These are phyloP conservation scores for Kondoa subrosea DNA, from an alignment of 768 basidiomycete genomes.

Conservation along the genomic window DNA sequence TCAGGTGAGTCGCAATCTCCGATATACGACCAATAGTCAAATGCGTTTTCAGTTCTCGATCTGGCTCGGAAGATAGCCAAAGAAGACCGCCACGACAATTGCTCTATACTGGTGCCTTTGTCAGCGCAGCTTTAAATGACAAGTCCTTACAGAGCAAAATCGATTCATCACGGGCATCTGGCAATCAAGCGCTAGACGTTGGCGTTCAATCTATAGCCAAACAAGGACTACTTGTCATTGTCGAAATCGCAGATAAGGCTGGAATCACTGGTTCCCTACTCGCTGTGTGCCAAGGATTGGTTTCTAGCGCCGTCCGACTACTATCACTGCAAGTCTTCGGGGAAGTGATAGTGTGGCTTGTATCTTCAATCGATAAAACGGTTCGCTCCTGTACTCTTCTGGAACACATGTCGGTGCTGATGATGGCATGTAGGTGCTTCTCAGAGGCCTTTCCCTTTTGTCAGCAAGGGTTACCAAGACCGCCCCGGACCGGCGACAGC, in stretches of 20 bases:
- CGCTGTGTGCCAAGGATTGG: slow-evolving; percentile 33
- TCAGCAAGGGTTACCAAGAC: background rate
- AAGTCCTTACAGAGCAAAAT: slow-evolving; percentile 25
- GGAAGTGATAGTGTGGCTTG: slow-evolving; percentile 24
- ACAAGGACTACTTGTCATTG: slow-evolving; percentile 23
- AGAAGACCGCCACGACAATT: slow-evolving; percentile 12
- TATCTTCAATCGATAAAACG: slow-evolving; percentile 20
- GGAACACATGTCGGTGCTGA: background rate
- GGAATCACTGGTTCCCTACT: slow-evolving; percentile 19
- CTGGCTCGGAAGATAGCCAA: background rate
- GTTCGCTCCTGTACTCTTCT: slow-evolving; percentile 5
- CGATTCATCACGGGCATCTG: slow-evolving; percentile 18
- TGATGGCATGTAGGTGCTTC: background rate
- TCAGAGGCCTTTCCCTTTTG: background rate
- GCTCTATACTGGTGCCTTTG: slow-evolving; percentile 51
- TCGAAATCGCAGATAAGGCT: slow-evolving; percentile 12
- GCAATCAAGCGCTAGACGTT: slow-evolving; percentile 15
- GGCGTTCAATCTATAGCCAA: background rate
- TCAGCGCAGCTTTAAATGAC: slow-evolving; percentile 29
- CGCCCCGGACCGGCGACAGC: background rate
- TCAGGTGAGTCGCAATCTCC: slow-evolving; percentile 14
- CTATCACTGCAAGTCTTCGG: slow-evolving; percentile 56
- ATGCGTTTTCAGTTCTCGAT: background rate
- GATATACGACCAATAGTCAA: background rate
- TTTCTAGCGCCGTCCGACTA: slow-evolving; percentile 43